Evolutionary conservation across 345 rosid species (phyloP), one percentile per base, ranked within the genome.

Genomic region (Corymbia maculata): DNA sequence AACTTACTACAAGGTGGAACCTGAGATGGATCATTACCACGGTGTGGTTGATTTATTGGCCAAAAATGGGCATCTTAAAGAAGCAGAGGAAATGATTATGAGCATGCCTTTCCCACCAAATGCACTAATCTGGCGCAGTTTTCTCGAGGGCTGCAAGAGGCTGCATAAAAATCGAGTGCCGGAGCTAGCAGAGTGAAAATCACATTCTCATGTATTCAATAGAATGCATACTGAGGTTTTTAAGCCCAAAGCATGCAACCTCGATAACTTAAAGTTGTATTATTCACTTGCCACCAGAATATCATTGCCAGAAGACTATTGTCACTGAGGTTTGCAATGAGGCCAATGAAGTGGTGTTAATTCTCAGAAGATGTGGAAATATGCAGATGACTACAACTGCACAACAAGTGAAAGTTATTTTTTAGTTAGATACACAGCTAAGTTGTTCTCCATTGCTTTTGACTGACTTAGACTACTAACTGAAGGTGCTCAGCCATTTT

Each of bases 31-130:
- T 89, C 98, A 96, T 89, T 97, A 96, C 88, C 94, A 94, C 70
- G 92, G 96, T 66, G 61, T 94, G 45, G 96, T 96, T 88, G 97
- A 95, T 91, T 94, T 97, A 87, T 88, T 97, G 90, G 95, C 93
- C 15, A 93, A 92, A 91, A 49, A 88, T 75, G 99, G 99, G 86
- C 89, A 90, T 90, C 86, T 93, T 45, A 91, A 91, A 89, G 96
- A 95, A 92, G 98, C 98, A 30, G 95, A 95, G 93, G 87, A 93
- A 85, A 88, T 95, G 26, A 93, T 97, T 90, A 85, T 85, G 30
- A 89, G 89, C 88, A 96, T 96, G 99, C 96, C 98, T 90, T 93
- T 94, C 88, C 94, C 95, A 86, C 96, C 97, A 85, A 92, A 92
- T 87, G 94, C 94, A 13, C 87, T 88, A n/a, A 89, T 94, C 79